Conservation (phyloP, 2,329 filamentous ascomycete genomes). For the Coniochaeta ligniaria region DNA sequence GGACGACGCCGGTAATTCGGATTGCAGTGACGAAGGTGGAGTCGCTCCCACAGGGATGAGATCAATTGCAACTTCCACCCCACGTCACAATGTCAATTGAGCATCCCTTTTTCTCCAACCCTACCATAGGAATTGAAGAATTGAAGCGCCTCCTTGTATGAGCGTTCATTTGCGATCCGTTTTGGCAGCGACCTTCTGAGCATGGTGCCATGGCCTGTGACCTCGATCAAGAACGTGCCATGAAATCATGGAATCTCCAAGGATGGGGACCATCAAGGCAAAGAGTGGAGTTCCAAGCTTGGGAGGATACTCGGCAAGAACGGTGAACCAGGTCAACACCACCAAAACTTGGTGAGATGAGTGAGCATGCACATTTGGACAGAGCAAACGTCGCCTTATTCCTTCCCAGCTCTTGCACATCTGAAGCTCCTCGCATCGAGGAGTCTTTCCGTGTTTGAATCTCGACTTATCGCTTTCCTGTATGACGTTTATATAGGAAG, state of each 20-base stretch:
- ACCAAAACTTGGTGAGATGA: background rate
- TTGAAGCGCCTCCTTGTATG: background rate
- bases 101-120: background rate
- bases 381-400: background rate
- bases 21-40: background rate
- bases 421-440: background rate
- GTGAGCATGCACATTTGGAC: background rate
- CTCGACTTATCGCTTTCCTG: background rate
- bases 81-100: background rate
- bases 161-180: background rate
- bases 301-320: background rate
- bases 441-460: background rate
- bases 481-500: background rate
- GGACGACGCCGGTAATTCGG: background rate
- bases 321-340: background rate
- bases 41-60: too few species aligned
- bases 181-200: background rate
- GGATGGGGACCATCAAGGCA: background rate
- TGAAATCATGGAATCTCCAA: background rate
- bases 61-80: background rate
- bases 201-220: background rate
- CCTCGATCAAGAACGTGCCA: background rate
- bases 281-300: background rate
- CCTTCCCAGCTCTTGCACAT: background rate
- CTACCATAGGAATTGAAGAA: background rate